Base-by-base conservation (phyloP, 805 yeast genomes). In the Schwanniomyces pseudopolymorphus region DNA sequence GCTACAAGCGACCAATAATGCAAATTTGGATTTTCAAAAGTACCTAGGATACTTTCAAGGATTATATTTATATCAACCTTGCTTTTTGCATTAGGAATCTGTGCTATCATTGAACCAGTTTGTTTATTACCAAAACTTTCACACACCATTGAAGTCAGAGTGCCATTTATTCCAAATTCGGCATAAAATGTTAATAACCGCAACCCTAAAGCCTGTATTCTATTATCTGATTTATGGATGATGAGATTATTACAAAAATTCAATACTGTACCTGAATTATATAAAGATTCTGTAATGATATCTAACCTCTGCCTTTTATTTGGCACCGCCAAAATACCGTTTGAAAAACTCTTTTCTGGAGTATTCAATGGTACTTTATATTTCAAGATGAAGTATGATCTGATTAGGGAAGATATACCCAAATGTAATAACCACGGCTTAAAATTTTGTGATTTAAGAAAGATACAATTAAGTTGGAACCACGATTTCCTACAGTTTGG, bases 401-500 rank as follows among this genome's bases (percentile, higher is more conserved):
- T 33, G 0, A 76, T 25, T 2, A 79, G 50, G 33, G 55, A 63
- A 0, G 64, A 45, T 6, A 73, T 24, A 0, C 79, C 80, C 6
- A 57, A 44, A 1, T 64, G 43, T 3, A 69, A 50, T 10, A 80
- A 56, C 85, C 85, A 81, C 0, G 70, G 59, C 7, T 48, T 52
- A 37, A 46, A 39, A 25, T 56, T 39, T 11, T 44, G 28, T 4
- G 50, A 39, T n/a, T 31, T 43, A 31, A 67, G 50, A 35, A 50
- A 55, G 1, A 67, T 56, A 5, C 62, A 50, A 5, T 45, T 51
- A 9, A 69, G 49, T 6, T 52, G 45, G 40, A 63, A 66, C 72
- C 72, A 64, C 19, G 56, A 40, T 27, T 5, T 39, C 7, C 14
- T 21, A n/a, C 25, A 16, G 14, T 11, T 22, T 14, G 17, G 13